phyloP scores from a whole-genome alignment of 306 rosid genomes.

The Quercus robur region DNA sequence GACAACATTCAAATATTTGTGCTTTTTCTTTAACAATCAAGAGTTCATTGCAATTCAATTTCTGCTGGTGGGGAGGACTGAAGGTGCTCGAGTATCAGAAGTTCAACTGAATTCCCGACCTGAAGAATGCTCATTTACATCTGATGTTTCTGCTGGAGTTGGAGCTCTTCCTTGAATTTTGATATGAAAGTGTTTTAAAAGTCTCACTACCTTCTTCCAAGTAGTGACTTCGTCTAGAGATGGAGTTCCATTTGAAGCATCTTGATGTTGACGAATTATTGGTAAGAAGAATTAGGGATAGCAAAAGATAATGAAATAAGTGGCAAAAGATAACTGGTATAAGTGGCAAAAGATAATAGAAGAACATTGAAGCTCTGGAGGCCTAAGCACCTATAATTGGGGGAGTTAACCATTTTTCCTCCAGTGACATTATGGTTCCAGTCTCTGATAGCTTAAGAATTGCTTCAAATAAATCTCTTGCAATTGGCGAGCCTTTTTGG shows the following conservation, averaged over 20 bases:
- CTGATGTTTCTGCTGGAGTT: not conserved
- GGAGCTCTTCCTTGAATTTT: conserved; percentile 18
- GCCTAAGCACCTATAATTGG: conserved; percentile 27
- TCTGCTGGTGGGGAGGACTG: conserved; percentile 11
- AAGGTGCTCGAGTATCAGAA: conserved; percentile 10
- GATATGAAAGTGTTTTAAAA: not conserved
- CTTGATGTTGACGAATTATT: conserved; percentile 2
- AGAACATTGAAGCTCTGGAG: conserved; percentile 42
- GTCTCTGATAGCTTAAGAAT: conserved; percentile 43
- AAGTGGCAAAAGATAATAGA: too few relatives aligned
- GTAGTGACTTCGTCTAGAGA: not conserved
- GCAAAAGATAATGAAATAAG: conserved; percentile 33
- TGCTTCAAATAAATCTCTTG: not conserved
- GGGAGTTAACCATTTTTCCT: conserved; percentile 35
- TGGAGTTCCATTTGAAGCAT: not conserved
- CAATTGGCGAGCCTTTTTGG: conserved; percentile 53
- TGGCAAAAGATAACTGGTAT: conserved; percentile 31
- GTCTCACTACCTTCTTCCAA: conserved; percentile 3
- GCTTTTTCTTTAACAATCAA: not conserved
- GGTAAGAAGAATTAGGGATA: not conserved
- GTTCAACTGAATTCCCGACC: conserved; percentile 19
- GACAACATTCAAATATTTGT: too few relatives aligned
- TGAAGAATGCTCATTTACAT: conserved; percentile 6
- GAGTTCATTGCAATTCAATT: conserved; percentile 10
- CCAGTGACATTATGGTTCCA: conserved; percentile 31